Evolutionary conservation across 23 red algal genomes (phyloP), one percentile per base, ranked within the genome.

Genomic region (Gracilaria gracilis): DNA sequence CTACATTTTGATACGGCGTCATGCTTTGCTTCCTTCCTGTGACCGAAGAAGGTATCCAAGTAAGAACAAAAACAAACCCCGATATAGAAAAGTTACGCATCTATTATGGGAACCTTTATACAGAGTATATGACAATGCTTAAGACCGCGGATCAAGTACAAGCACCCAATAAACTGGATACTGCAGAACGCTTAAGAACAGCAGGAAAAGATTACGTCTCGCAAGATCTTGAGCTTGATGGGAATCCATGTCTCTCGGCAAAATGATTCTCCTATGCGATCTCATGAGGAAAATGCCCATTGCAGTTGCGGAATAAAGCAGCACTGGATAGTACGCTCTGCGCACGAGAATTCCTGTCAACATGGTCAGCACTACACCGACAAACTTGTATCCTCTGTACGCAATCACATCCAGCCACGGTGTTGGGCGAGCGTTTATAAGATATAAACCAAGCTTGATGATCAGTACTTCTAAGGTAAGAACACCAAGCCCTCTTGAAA

Each of bases 271-370:
- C 78, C 88, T 83, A 82, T 96, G 93, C 3, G 94, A 94, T 23
- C 97, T 80, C 90, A 99, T 95, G 34, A 99, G 80, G 82, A 99
- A 99, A 38, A 99, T 85, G 44, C 80, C 97, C 97, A 99, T 99
- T 33, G 93, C 88, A 3, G 81, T 81, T 37, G 97, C 93, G 0
- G 80, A 80, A 84, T 96, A 96, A n/a, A 99, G 50, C 27, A 99
- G 51, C 29, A 96, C 86, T 34, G 91, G 81, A 37, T 62, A 86
- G 61, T 87, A 99, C 47, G 96, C 28, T 27, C 83, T 57, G 0
- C 40, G 82, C 15, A 75, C 47, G 32, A 96, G 31, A 5, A 99
- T 46, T 14, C 88, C 81, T 0, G 71, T 54, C 4, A 75, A 49
- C 67, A 94, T 95, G 9, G 88, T 77, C 17, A 96, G 44, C 13